phyloP scores from a whole-genome alignment of 768 basidiomycete genomes.

The Coprinopsis strossmayeri region DNA sequence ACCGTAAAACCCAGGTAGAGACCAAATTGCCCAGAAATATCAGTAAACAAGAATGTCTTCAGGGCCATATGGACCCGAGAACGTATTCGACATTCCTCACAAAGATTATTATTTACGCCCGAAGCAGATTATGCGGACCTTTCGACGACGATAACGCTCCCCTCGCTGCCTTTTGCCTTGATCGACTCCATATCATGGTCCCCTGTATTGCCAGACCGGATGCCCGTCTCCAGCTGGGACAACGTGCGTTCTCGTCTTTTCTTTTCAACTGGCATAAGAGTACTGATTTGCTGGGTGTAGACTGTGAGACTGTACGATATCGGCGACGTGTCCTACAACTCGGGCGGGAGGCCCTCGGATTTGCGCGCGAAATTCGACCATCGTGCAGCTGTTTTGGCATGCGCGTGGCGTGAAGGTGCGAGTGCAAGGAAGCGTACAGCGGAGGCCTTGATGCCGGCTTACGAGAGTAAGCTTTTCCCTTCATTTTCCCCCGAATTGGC shows the following conservation, averaged over 20 bases:
- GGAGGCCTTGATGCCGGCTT: conserved; percentile 85
- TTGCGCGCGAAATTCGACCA: conserved; percentile 70
- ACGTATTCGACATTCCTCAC: too few species aligned
- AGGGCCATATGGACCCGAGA: too few species aligned
- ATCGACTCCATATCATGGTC: conserved; percentile 79
- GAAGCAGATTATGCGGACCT: conserved; percentile 2
- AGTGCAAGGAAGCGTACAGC: conserved; percentile 54
- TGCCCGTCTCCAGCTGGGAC: conserved; percentile 91
- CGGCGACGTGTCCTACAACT: conserved; percentile 50
- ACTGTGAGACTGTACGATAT: conserved; percentile 46
- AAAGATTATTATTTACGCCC: too few species aligned
- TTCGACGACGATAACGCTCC: conserved; percentile 13
- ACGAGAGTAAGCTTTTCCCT: conserved; percentile 54
- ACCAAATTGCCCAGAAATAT: too few species aligned
- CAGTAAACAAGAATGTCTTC: too few species aligned
- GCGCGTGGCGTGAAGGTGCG: conserved; percentile 61
- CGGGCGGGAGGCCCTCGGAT: conserved; percentile 51
- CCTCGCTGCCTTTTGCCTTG: conserved; percentile 77
- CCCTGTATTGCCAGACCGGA: conserved; percentile 66
- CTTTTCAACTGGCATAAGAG: background rate
- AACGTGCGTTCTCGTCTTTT: conserved; percentile 32
- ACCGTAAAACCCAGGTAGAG: too few species aligned
- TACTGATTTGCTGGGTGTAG: conserved; percentile 14
- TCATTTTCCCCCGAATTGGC: too few species aligned
- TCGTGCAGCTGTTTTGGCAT: conserved; percentile 82